Base-by-base conservation (phyloP, 1,284 basidiomycete genomes). In the Rhizoctonia solani region DNA sequence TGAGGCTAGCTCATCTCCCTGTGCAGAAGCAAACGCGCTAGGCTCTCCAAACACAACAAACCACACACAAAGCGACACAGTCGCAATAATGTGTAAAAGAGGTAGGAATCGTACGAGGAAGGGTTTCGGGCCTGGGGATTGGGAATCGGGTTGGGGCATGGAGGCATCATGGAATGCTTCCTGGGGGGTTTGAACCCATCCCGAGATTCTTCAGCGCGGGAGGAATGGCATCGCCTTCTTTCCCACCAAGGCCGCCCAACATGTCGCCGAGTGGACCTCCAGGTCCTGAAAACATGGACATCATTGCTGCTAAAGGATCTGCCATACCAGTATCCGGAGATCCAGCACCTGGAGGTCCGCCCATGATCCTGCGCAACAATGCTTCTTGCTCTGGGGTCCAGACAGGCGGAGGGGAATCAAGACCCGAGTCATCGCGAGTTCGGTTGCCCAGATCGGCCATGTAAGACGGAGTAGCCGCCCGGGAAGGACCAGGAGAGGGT, bases 31-130 rank as follows among this genome's bases (percentile, higher is more conserved):
- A 71, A 78, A 81, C 21, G 74, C 76, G 61, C 79, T 76, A 1
- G 89, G 87, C 72, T 89, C 88, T 70, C 76, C 79, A 76, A 81
- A 84, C n/a, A 89, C 69, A 1, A 88, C 82, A 74, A 89, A 91
- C 74, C 85, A 88, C 6, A 81, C 82, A 52, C 91, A 76, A 53
- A 91, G 74, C 5, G 81, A 79, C 6, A 86, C 54, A 23, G 70
- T 70, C 14, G 68, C 67, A 27, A 72, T 52, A 16, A 89, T 71
- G 73, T 91, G 89, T 16, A 90, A 67, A 65, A 89, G 71, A 0
- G 88, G 87, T 73, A 89, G 76, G 41, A 86, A 73, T 69, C 83
- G 87, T 72, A 87, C 86, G 34, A 86, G 67, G 9, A 76, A 75
- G n/a, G 85, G 81, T 68, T 75, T 73, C 1, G 77, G 77, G 61